Percentiles rank a stretch among this genome's conserved stretches.
Conservation (phyloP, 1,284 basidiomycete genomes). For the Coriolopsis trogii region DNA sequence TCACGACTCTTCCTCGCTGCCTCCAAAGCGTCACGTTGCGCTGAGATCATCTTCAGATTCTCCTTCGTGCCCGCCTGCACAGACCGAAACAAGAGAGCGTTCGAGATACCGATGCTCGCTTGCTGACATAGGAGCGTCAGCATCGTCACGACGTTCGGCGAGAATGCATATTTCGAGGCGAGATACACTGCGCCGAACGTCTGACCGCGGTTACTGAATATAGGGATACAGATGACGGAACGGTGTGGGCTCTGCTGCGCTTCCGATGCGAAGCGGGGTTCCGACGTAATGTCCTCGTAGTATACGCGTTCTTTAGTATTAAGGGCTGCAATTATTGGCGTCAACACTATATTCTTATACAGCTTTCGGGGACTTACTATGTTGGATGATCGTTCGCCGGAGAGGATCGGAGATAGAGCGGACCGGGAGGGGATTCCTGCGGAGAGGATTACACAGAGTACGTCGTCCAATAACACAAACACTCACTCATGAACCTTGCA, state of each 20-base stretch:
- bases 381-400: conserved; percentile 64
- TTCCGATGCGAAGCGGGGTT: conserved; percentile 68
- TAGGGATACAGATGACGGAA: conserved; percentile 68
- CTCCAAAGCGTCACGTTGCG: conserved; percentile 66
- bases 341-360: too few species aligned
- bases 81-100: conserved; percentile 71
- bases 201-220: conserved; percentile 72
- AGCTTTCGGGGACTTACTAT: conserved; percentile 50
- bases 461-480: not conserved
- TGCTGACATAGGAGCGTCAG: conserved; percentile 70
- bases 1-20: conserved; percentile 68
- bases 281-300: conserved; percentile 60
- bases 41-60: conserved; percentile 73
- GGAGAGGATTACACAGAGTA: not conserved
- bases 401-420: conserved; percentile 61
- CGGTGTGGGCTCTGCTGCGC: conserved; percentile 59
- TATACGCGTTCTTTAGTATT: conserved; percentile 65
- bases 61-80: conserved; percentile 71
- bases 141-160: conserved; percentile 60
- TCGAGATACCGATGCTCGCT: conserved; percentile 72
- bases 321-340: too few species aligned
- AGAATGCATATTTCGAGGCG: conserved; percentile 65
- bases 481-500: conserved; percentile 71
- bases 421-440: conserved; percentile 62
- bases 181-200: conserved; percentile 53